These are phyloP conservation scores for Tetrapyrgos nigripes DNA, from an alignment of 1,284 basidiomycete genomes.

Conservation along the genomic window DNA sequence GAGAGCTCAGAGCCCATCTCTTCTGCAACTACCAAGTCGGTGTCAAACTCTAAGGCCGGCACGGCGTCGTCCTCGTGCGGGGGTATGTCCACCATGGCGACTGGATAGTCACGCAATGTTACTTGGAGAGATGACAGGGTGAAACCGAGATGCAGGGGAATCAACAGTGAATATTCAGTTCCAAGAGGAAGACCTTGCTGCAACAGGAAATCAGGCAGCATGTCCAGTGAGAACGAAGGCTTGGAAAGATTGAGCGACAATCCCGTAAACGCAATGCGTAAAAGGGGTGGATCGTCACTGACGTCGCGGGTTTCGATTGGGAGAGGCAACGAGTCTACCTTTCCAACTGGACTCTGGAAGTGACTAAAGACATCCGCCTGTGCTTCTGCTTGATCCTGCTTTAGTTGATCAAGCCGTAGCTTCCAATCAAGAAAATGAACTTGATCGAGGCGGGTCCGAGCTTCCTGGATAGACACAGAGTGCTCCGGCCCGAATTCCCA, in stretches of 20 bases:
- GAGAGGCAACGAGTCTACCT: conserved; percentile 38
- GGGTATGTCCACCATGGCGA: conserved; percentile 72
- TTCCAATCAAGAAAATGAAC: conserved; percentile 87
- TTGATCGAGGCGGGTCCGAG: conserved; percentile 73
- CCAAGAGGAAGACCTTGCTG: conserved; percentile 76
- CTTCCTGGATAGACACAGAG: conserved; percentile 75
- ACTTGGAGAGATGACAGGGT: conserved; percentile 68
- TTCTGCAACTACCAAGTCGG: conserved; percentile 89
- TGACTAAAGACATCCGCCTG: conserved; percentile 40
- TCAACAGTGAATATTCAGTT: conserved; percentile 79
- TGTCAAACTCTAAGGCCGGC: conserved; percentile 71
- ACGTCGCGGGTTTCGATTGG: conserved; percentile 43
- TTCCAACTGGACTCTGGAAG: conserved; percentile 32
- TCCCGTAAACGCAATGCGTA: conserved; percentile 72
- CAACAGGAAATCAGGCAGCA: conserved; percentile 74
- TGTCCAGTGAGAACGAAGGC: conserved; percentile 67
- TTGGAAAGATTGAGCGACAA: conserved; percentile 65
- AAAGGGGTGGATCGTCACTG: conserved; percentile 70
- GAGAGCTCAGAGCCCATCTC: conserved; percentile 81
- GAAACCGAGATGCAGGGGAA: conserved; percentile 86
- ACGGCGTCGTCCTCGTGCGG: conserved; percentile 41
- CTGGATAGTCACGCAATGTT: conserved; percentile 83
- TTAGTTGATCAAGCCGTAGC: conserved; percentile 52
- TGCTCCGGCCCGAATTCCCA: conserved; percentile 69
- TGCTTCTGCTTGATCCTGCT: conserved; percentile 39